Evolutionary conservation across 768 basidiomycete species (phyloP).

Genomic region (Psilocybe cubensis): DNA sequence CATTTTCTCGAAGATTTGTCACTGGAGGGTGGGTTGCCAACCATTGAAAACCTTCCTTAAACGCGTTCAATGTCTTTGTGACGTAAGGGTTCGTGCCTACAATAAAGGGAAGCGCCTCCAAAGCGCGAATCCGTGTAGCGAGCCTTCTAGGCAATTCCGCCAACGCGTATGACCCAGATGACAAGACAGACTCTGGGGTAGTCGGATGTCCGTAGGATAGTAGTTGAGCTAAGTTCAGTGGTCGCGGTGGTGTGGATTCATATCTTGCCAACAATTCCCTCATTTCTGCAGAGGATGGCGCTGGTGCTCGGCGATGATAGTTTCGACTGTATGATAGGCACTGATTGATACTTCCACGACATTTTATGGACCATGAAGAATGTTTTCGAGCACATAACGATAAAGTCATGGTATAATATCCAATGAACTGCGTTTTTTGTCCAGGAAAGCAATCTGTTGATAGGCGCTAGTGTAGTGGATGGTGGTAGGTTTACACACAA

Average conservation of each 20-base stretch:
- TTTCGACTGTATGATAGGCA: neutral
- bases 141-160: constrained; percentile 80
- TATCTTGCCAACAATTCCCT: constrained; percentile 65
- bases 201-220: constrained; percentile 79
- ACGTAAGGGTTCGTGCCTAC: constrained; percentile 90
- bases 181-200: constrained; percentile 68
- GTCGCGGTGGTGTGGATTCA: constrained; percentile 63
- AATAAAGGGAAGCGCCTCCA: constrained; percentile 83
- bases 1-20: constrained; percentile 70
- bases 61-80: constrained; percentile 67
- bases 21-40: constrained; percentile 71
- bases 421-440: neutral
- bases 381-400: neutral
- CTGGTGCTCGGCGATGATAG: constrained; percentile 41
- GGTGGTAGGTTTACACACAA: neutral
- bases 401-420: neutral
- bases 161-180: constrained; percentile 74
- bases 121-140: constrained; percentile 71
- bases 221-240: constrained; percentile 72
- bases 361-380: neutral
- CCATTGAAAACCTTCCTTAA: constrained; percentile 70
- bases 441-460: neutral
- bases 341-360: neutral
- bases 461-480: neutral
- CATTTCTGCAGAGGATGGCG: constrained; percentile 53